Evolutionary conservation across 1,139 yeast genomes (phyloP), one percentile per base, ranked within the genome.

Genomic region (Geotrichum siamense): DNA sequence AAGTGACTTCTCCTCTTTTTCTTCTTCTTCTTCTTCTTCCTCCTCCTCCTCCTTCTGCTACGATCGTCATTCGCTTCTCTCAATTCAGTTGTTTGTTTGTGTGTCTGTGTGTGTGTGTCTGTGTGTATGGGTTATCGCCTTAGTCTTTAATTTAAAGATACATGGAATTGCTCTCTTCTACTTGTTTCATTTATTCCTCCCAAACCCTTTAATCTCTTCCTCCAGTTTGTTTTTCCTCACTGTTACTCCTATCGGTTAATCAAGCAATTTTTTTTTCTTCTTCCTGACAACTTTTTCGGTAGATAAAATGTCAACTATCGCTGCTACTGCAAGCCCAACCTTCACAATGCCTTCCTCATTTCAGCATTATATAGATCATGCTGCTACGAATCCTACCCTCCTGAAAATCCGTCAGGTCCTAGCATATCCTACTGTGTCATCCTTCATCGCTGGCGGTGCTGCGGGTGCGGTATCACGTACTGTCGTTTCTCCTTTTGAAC

Each of bases 391-490:
- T 32, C 45, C 48, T 12, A 20, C 25, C 20, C 23, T 46, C 32
- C 27, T 30, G 15, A 39, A 38, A 9, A 10, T 33, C 33, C 49
- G 58, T 20, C 51, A 53, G 42, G 50, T 54, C 39, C 51, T 61
- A 27, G 55, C 60, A 22, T 53, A 56, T 37, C 69, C 71, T 9
- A 58, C 64, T 12, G 65, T 65, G 12, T 52, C 86, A 1, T 81
- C 95, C 5, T 76, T 91, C 43, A 48, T 79, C 1, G 78, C 82
- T 17, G 89, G 89, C 19, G 87, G 87, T 3, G 67, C 82, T 4
- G 97, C 97, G 0, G 98, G 97, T 4, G 96, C 95, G 1, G 77
- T 87, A 1, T 83, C 94, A 1, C 70, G 98, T 45, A 91, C 98
- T 0, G 89, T 82, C 1, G 96, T 89, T 5, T 84, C 96, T 3